Base-by-base conservation (phyloP, 208 protist genomes). In the Trypanosoma boissoni region DNA sequence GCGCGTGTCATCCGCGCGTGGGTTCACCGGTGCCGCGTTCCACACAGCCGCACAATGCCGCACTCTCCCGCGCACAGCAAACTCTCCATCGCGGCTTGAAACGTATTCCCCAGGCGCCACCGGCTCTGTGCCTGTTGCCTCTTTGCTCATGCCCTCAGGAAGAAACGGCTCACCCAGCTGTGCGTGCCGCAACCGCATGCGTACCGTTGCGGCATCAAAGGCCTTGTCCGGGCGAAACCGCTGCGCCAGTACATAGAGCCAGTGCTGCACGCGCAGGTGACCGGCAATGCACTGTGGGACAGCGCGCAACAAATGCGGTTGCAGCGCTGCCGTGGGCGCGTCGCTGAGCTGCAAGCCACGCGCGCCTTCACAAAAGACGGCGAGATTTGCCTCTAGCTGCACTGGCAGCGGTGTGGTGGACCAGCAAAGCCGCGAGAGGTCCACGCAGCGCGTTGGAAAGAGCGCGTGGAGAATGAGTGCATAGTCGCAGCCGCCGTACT, bases 261-360 rank as follows among this genome's bases (percentile, higher is more conserved):
- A 92, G 48, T 90, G 79, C 62, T 92, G 86, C 43, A 92, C 78
- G 49, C 74, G 71, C 9, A 92, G 49, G 53, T 92, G 86, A 26
- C 76, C 70, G 12, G 80, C 42, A 1, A 78, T 58, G 69, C 76
- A 84, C 8, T 46, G 20, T 10, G 82, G 49, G 21, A 24, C 44
- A 31, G 70, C 58, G 29, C 68, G 67, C 32, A 92, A 55, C 27
- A 59, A 52, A 24, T 73, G 49, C 24, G 86, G 70, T 14, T 78
- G 53, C n/a, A 92, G 51, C 26, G 75, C 64, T 23, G 58, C 67
- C 6, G 64, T 54, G 8, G 82, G 79, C 14, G 82, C 61, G 28
- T 86, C 80, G 3, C 59, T 58, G 5, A 85, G 63, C 21, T 50
- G 52, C 39, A 89, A 54, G 1, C 49, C 34, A 24, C 62, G 53